phyloP scores from a whole-genome alignment of 2,329 filamentous ascomycete genomes.

The Colletotrichum sp. region DNA sequence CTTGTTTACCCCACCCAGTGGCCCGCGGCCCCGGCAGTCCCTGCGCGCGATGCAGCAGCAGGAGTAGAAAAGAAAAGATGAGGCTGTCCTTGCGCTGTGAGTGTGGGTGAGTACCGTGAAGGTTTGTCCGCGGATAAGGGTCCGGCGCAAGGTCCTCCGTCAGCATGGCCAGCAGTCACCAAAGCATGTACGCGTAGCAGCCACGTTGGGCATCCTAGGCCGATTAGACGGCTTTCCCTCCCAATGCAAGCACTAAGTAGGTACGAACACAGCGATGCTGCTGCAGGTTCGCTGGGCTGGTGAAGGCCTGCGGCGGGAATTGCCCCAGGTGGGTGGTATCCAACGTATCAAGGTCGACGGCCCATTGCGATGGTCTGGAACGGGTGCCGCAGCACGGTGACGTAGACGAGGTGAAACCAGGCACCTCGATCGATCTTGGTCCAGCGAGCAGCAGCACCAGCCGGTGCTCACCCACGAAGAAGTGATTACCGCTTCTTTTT shows the following conservation, averaged over 20 bases:
- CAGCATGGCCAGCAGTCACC: neutral
- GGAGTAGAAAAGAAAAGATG: neutral
- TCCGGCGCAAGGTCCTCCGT: neutral
- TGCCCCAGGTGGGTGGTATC: slow-evolving; percentile 2
- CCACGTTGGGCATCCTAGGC: neutral
- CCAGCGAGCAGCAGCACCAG: neutral
- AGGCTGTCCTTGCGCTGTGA: neutral
- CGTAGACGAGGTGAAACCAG: slow-evolving; percentile 13
- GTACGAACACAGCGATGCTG: neutral
- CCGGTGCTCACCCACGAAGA: neutral
- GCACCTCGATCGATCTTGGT: neutral
- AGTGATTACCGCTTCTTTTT: neutral
- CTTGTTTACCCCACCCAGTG: neutral
- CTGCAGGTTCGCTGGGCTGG: neutral
- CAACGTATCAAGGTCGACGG: neutral
- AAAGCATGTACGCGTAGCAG: neutral
- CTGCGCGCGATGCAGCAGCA: neutral
- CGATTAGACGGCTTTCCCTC: neutral
- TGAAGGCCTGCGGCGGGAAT: neutral
- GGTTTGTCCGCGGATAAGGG: neutral
- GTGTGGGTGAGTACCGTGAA: neutral
- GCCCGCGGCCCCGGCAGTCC: neutral
- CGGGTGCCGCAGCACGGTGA: slow-evolving; percentile 11
- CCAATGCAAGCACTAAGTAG: neutral
- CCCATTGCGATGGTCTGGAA: neutral